Evolutionary conservation across 768 basidiomycete genomes (phyloP), one percentile per base, ranked within the genome.

Genomic region (Agrocybe pediades): DNA sequence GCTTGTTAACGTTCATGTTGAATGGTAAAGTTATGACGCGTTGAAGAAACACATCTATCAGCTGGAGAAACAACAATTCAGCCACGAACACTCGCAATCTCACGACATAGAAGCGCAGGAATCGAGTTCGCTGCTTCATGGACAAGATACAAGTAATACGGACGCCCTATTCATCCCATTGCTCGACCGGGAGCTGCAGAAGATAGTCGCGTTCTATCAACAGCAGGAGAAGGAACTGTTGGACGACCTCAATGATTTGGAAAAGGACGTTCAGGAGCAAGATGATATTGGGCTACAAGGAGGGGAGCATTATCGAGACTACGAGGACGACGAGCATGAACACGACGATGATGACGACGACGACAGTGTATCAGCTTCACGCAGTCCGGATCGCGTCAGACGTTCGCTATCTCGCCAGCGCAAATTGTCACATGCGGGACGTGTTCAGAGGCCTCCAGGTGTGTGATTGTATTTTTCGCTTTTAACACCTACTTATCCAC

Each of bases 41-140:
- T 76, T 95, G 61, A 95, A 94, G 72, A 90, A 89, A 58, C 81
- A 82, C 56, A 88, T 95, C 29, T 95, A 95, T 74, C 86, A 87
- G 58, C 77, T 94, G 21, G 92, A 94, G 73, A 92, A 90, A 68
- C 81, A 85, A 55, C 84, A 91, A 51, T 77, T 79, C 41, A 77
- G 74, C 2, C 73, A 78, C 17, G 69, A 72, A 9, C 11, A 64
- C 52, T 54, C 64, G 48, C 67, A 63, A 21, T 43, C 54, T 23
- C 56, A 46, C 41, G 90, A 93, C 67, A 61, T 88, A 39, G 90
- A 92, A 62, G 76, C 85, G 9, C 82, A 80, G 53, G 88, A 90
- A 63, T 74, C 60, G 6, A 78, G 82, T 2, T 69, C 82, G 1
- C 77, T 93, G 24, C 76, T 90, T 30, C 70, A 71, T 43, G 63